Conservation (phyloP, 768 basidiomycete genomes). For the Astraeus odoratus region DNA sequence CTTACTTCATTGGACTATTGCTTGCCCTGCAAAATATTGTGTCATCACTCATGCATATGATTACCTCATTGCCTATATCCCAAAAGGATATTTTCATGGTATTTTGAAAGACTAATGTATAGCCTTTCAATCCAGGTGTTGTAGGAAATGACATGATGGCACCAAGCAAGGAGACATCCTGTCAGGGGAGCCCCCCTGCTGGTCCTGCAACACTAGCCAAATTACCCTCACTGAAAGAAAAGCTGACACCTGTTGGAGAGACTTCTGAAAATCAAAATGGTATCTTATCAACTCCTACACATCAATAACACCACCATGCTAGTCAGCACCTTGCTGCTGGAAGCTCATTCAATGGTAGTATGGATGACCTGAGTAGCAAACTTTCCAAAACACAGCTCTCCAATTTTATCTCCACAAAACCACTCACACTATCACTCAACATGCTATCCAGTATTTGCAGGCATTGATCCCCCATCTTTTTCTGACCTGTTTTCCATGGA, state of each 20-base stretch:
- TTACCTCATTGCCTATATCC: too few species aligned
- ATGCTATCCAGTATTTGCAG: not conserved
- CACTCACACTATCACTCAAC: not conserved
- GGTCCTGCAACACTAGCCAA: not conserved
- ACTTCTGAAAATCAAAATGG: not conserved
- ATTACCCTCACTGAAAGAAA: conserved; percentile 1
- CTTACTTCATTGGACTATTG: too few species aligned
- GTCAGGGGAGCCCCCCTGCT: not conserved
- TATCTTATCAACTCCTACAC: not conserved
- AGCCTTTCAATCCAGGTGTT: conserved; percentile 18
- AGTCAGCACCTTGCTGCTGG: not conserved
- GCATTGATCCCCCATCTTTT: not conserved
- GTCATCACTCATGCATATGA: too few species aligned
- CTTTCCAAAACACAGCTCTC: not conserved
- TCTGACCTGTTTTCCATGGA: not conserved
- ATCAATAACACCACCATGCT: not conserved
- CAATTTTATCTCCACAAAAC: not conserved
- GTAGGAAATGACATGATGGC: conserved; percentile 17
- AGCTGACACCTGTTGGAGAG: not conserved
- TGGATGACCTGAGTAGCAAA: not conserved
- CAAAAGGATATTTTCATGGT: conserved; percentile 14
- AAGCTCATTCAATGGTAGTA: not conserved
- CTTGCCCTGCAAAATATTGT: too few species aligned
- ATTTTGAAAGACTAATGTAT: conserved; percentile 22
- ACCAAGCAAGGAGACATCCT: conserved; percentile 11